These are phyloP conservation scores for Phytophthora boehmeriae DNA, from an alignment of 352 stramenopile species.

Conservation along the genomic window DNA sequence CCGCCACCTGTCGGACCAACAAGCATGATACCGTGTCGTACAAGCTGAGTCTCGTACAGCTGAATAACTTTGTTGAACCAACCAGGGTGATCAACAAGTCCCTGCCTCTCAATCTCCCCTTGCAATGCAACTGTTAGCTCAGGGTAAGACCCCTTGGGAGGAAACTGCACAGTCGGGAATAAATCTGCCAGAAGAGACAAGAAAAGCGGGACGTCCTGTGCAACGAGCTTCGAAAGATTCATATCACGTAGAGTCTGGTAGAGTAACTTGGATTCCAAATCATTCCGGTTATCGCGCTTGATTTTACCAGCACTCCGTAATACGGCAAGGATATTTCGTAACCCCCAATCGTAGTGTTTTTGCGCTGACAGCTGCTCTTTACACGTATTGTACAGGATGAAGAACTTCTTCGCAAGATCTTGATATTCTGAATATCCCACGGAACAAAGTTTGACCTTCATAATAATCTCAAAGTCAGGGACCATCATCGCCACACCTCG, in stretches of 20 bases:
- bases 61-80: conserved; percentile 98
- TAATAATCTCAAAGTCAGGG: conserved; percentile 93
- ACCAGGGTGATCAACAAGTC: conserved; percentile 85
- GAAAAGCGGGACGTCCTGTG: conserved; percentile 98
- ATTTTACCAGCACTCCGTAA: conserved; percentile 90
- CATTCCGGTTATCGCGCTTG: conserved; percentile 90
- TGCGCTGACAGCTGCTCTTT: conserved; percentile 93
- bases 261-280: conserved; percentile 88
- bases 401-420: conserved; percentile 93
- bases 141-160: conserved; percentile 95
- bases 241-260: conserved; percentile 95
- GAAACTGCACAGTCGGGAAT: conserved; percentile 93
- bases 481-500: conserved; percentile 93
- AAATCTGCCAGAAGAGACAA: conserved; percentile 96
- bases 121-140: conserved; percentile 92
- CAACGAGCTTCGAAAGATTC: conserved; percentile 98
- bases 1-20: conserved; percentile 96
- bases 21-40: conserved; percentile 99
- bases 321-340: conserved; percentile 92
- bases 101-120: conserved; percentile 91
- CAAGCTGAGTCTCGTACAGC: conserved; percentile 98
- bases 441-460: conserved; percentile 96
- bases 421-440: conserved; percentile 95
- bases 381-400: conserved; percentile 91
- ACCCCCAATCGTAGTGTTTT: conserved; percentile 93